Evolutionary conservation across 257 asterid genomes (phyloP), one percentile per base, ranked within the genome.

Genomic region (Eucommia ulmoides): DNA sequence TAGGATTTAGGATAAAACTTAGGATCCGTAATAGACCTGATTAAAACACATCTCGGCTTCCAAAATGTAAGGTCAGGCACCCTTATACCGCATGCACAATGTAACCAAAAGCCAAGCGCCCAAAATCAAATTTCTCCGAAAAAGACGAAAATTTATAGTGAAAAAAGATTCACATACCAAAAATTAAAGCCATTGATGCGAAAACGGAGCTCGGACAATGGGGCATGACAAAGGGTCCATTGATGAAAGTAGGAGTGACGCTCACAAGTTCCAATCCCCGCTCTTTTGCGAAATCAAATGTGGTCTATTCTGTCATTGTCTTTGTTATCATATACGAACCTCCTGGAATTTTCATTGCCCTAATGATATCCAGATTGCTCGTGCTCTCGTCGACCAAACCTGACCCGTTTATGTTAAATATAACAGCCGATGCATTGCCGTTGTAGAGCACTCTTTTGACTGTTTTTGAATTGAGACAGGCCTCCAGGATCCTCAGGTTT

Each of bases 211-310:
- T 66, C 5, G 91, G 83, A 11, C 52, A 20, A 15, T 53, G 51
- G 7, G 91, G 72, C 20, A 73, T 67, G 8, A 80, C 33, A 55
- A 81, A 84, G 16, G 94, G 88, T 2, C 94, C 94, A 17, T 64
- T 61, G 3, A 70, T 38, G 77, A 72, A 69, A 0, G 86, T 65
- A 17, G 95, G 82, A 46, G 64, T 19, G 0, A 76, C 24, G 0
- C 77, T 55, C 3, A 80, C 80, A 24, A 84, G 60, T 45, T 81
- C 84, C 41, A 84, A 8, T 4, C 83, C 84, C 23, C 64, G 74
- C 51, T 70, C 45, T 52, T 62, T 77, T 0, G 77, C 82, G 26
- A 54, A 52, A 0, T 74, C 93, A 1, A 78, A n/a, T 20, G 76
- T 79, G 0, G 81, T 72, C 48, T 53, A 69, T 51, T 84, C 93